Conservation (phyloP, 306 rosid species). For the Sindora glabra region DNA sequence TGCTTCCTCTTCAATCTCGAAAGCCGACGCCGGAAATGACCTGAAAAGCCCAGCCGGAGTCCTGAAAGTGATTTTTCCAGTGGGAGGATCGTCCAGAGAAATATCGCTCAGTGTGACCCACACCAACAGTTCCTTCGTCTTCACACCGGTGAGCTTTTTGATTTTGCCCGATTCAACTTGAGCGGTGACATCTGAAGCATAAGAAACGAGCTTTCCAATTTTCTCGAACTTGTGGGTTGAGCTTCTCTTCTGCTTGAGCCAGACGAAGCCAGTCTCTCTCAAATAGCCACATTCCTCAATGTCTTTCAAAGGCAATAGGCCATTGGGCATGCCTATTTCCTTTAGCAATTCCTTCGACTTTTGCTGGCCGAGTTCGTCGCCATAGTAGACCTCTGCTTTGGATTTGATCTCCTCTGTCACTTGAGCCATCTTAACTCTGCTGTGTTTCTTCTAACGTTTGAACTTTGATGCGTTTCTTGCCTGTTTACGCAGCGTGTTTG, state of each 20-base stretch:
- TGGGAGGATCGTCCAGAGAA: constrained; percentile 63
- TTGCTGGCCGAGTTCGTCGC: constrained; percentile 53
- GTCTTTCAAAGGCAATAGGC: constrained; percentile 68
- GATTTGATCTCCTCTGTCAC: constrained; percentile 40
- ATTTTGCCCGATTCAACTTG: constrained; percentile 44
- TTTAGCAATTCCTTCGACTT: constrained; percentile 46
- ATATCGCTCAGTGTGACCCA: constrained; percentile 71
- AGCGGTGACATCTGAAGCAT: constrained; percentile 69
- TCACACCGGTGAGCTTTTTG: constrained; percentile 74
- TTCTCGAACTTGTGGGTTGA: constrained; percentile 67
- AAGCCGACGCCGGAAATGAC: constrained; percentile 54
- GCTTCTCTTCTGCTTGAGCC: constrained; percentile 75
- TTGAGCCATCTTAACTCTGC: constrained; percentile 52
- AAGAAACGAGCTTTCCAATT: constrained; percentile 55
- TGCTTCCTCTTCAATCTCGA: constrained; percentile 45
- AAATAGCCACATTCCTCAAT: constrained; percentile 67
- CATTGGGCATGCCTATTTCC: constrained; percentile 65
- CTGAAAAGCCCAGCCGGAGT: constrained; percentile 51
- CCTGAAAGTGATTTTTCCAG: constrained; percentile 67
- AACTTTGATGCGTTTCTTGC: no score
- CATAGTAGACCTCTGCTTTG: constrained; percentile 63
- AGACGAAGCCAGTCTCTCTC: constrained; percentile 59
- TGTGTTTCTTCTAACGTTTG: no score
- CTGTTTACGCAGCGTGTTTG: background rate
- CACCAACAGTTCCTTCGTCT: constrained; percentile 71